Evolutionary conservation across 2,329 filamentous ascomycete genomes (phyloP).

Genomic region (Monilinia fructigena): DNA sequence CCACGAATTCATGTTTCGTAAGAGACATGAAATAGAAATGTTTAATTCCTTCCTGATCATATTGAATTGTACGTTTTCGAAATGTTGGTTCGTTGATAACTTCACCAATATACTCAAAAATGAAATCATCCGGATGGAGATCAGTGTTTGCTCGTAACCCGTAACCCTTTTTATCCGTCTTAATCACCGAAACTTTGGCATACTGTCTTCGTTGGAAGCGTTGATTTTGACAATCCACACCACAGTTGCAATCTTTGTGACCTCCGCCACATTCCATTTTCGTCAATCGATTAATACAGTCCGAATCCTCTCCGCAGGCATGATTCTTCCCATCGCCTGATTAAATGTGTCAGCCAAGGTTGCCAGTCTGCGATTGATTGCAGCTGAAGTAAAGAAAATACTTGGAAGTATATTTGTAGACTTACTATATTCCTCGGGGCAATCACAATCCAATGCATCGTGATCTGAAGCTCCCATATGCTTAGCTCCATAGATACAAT

Average conservation of each 20-base stretch:
- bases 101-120: slow-evolving; percentile 98
- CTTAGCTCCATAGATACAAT: slow-evolving; percentile 90
- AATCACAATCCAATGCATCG: slow-evolving; percentile 91
- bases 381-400: slow-evolving; percentile 1
- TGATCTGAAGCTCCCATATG: slow-evolving; percentile 88
- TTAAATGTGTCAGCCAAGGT: slow-evolving; percentile 39
- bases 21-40: slow-evolving; percentile 99
- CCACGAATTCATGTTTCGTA: slow-evolving; percentile 92
- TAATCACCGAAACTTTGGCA: slow-evolving; percentile 89
- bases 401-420: slow-evolving; percentile 31
- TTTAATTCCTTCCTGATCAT: slow-evolving; percentile 94
- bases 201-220: slow-evolving; percentile 90
- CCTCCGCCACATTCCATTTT: slow-evolving; percentile 90
- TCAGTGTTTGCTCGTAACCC: slow-evolving; percentile 80
- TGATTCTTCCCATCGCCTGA: slow-evolving; percentile 66
- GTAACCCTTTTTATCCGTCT: slow-evolving; percentile 96
- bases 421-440: slow-evolving; percentile 92
- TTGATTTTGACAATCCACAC: slow-evolving; percentile 85
- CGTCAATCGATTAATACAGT: slow-evolving; percentile 97
- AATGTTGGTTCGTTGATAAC: slow-evolving; percentile 94
- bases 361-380: neutral
- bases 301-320: slow-evolving; percentile 92
- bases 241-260: slow-evolving; percentile 73
- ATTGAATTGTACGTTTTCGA: slow-evolving; percentile 84
- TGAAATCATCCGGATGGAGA: slow-evolving; percentile 81